phyloP scores from a whole-genome alignment of 768 basidiomycete species.

The Suillus plorans region DNA sequence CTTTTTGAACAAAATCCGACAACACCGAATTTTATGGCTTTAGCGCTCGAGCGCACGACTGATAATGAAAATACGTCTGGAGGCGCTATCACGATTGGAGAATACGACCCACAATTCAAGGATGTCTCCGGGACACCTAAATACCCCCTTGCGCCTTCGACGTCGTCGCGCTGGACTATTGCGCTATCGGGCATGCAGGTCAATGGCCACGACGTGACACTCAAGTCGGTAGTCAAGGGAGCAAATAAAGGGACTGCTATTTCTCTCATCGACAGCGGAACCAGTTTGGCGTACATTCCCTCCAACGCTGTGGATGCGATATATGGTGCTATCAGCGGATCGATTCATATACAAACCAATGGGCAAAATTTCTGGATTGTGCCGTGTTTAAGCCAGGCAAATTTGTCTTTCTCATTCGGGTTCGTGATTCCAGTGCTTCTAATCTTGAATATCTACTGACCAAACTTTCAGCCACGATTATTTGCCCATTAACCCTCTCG shows the following conservation, averaged over 20 bases:
- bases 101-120: slow-evolving; percentile 36
- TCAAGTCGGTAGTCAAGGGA: slow-evolving; percentile 31
- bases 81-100: slow-evolving; percentile 43
- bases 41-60: slow-evolving; percentile 41
- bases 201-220: slow-evolving; percentile 24
- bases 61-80: slow-evolving; percentile 41
- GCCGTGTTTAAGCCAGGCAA: slow-evolving; percentile 29
- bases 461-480: slow-evolving; percentile 23
- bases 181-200: slow-evolving; percentile 39
- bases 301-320: slow-evolving; percentile 34
- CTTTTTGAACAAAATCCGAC: slow-evolving; percentile 36
- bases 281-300: slow-evolving; percentile 39
- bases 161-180: slow-evolving; percentile 41
- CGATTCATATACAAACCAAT: slow-evolving; percentile 31
- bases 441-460: neutral
- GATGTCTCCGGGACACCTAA: slow-evolving; percentile 31
- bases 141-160: slow-evolving; percentile 34
- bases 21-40: slow-evolving; percentile 39
- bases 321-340: slow-evolving; percentile 37
- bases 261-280: slow-evolving; percentile 45
- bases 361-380: slow-evolving; percentile 38
- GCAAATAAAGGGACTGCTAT: slow-evolving; percentile 32
- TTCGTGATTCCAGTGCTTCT: slow-evolving; percentile 4
- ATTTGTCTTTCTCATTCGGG: slow-evolving; percentile 26
- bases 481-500: slow-evolving; percentile 45